These are phyloP conservation scores for Podaxis sp. DNA, from an alignment of 768 basidiomycete species.

Conservation along the genomic window DNA sequence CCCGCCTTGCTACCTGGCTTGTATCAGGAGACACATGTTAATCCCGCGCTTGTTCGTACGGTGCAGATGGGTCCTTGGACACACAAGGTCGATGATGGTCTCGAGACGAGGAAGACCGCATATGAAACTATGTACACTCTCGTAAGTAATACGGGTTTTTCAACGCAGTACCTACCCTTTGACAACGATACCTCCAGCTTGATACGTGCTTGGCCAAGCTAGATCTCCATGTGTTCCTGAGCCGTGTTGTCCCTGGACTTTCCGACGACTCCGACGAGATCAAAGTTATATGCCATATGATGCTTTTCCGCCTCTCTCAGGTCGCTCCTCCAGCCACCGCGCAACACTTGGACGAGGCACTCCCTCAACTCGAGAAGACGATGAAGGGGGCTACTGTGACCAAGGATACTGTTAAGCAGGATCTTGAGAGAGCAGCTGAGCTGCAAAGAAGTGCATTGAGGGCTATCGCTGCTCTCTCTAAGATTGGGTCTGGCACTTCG, in stretches of 20 bases:
- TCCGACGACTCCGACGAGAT: slow-evolving; percentile 93
- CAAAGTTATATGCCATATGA: slow-evolving; percentile 95
- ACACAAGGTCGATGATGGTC: slow-evolving; percentile 94
- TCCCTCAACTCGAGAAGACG: slow-evolving; percentile 80
- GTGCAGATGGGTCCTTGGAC: slow-evolving; percentile 99
- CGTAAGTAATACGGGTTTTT: slow-evolving; percentile 42
- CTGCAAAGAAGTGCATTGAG: slow-evolving; percentile 88
- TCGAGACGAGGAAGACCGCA: slow-evolving; percentile 95
- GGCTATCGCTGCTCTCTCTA: slow-evolving; percentile 84
- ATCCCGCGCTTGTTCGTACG: slow-evolving; percentile 77
- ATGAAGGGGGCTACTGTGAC: slow-evolving; percentile 88
- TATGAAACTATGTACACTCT: slow-evolving; percentile 97
- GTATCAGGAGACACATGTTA: slow-evolving; percentile 83
- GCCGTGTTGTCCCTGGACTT: slow-evolving; percentile 78
- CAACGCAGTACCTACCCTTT: neutral
- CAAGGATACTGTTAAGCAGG: slow-evolving; percentile 96
- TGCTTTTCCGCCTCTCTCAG: slow-evolving; percentile 87
- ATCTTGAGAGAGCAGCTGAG: slow-evolving; percentile 84
- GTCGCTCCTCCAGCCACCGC: slow-evolving; percentile 83
- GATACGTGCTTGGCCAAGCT: slow-evolving; percentile 90
- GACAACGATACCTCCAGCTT: slow-evolving; percentile 47
- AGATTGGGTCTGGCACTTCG: slow-evolving; percentile 62
- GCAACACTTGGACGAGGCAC: slow-evolving; percentile 81
- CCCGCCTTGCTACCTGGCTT: slow-evolving; percentile 72
- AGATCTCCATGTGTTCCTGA: slow-evolving; percentile 84